Evolutionary conservation across 106 monocot genomes (phyloP).

Genomic region (Platanthera guangdongensis): DNA sequence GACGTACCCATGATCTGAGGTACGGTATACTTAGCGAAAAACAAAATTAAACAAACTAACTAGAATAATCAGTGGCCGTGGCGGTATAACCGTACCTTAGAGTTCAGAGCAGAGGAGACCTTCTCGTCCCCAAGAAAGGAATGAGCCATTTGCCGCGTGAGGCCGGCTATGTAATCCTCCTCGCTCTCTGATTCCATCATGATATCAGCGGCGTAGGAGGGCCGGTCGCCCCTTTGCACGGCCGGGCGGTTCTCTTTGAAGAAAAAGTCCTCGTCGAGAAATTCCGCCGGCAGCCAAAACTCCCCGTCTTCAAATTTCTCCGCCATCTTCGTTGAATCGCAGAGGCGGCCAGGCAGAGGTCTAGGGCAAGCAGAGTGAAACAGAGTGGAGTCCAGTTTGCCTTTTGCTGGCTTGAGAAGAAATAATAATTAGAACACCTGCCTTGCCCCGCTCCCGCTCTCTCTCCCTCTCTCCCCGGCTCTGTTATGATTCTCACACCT

Average conservation of each 20-base stretch:
- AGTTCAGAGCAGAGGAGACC: neutral
- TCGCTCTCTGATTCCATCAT: constrained; percentile 29
- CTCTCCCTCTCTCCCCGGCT: too few relatives aligned
- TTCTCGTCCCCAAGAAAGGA: constrained; percentile 33
- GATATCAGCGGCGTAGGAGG: constrained; percentile 1
- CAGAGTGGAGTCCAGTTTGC: too few relatives aligned
- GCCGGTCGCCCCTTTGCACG: neutral
- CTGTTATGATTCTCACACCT: too few relatives aligned
- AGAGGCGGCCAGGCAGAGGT: too few relatives aligned
- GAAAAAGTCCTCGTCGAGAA: constrained; percentile 4
- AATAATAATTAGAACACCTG: too few relatives aligned
- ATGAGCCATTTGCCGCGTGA: constrained; percentile 36
- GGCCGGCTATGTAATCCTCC: constrained; percentile 38
- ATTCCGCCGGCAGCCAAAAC: constrained; percentile 4
- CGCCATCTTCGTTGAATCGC: neutral
- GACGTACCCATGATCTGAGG: constrained; percentile 26
- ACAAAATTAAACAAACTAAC: neutral
- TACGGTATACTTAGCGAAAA: neutral
- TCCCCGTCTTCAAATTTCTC: neutral
- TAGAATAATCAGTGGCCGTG: neutral
- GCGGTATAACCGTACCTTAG: neutral
- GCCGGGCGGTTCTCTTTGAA: neutral
- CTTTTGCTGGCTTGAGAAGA: too few relatives aligned
- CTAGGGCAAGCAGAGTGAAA: too few relatives aligned
- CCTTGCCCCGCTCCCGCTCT: too few relatives aligned